Percentiles rank a stretch among this genome's conserved stretches.
These are phyloP conservation scores for Letharia columbiana DNA, from an alignment of 495 filamentous ascomycete genomes.

Conservation along the genomic window DNA sequence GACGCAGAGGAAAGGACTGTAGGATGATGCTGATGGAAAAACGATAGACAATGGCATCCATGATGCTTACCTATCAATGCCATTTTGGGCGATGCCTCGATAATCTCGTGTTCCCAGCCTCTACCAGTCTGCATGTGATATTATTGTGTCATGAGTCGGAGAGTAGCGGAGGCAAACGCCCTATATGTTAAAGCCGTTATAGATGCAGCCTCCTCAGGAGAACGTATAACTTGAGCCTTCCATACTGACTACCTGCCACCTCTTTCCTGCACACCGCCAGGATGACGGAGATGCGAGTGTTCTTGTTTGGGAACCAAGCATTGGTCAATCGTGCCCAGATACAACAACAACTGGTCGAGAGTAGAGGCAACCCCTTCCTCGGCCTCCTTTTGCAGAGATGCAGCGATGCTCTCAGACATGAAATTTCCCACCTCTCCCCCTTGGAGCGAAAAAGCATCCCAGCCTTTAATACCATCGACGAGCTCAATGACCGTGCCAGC, in stretches of 20 bases:
- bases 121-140: not conserved
- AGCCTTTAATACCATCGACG: constrained; percentile 57
- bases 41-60: not conserved
- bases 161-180: not conserved
- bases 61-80: not conserved
- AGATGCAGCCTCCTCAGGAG: not conserved
- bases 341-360: constrained; percentile 47
- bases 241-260: not conserved
- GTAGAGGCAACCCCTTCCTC: constrained; percentile 56
- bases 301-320: constrained; percentile 72
- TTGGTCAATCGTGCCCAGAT: constrained; percentile 61
- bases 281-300: constrained; percentile 14
- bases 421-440: constrained; percentile 51
- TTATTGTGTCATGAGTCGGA: not conserved
- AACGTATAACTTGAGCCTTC: not conserved
- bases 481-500: constrained; percentile 58
- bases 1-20: not conserved
- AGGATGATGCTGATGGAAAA: not conserved
- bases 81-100: not conserved
- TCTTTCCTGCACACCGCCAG: not conserved
- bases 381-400: constrained; percentile 56
- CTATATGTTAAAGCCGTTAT: constrained; percentile 1
- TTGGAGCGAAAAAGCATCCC: constrained; percentile 56
- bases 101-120: not conserved
- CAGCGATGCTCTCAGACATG: constrained; percentile 52